Percentiles rank a stretch among this genome's conserved stretches.
Evolutionary conservation across 768 basidiomycete species (phyloP).

Genomic region (Paxillus rubicundulus): DNA sequence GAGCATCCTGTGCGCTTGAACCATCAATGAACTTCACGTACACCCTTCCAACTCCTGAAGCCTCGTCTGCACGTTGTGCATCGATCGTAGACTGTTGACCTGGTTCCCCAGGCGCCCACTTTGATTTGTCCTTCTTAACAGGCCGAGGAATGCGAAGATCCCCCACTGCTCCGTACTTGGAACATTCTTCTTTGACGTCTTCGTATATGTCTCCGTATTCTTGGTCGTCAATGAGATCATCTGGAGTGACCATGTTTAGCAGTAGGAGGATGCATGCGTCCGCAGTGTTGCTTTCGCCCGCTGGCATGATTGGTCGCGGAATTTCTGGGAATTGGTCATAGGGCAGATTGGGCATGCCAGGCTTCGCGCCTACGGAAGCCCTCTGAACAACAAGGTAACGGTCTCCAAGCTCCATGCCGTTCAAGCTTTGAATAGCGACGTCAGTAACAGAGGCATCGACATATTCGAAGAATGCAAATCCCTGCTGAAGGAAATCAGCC

Average conservation of each 20-base stretch:
- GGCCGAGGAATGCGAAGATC: slow-evolving; percentile 90
- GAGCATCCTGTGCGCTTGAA: slow-evolving; percentile 61
- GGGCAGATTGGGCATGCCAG: slow-evolving; percentile 62
- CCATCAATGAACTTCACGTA: slow-evolving; percentile 83
- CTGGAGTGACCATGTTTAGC: slow-evolving; percentile 97
- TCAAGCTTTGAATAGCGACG: slow-evolving; percentile 91
- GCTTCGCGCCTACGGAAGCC: slow-evolving; percentile 90
- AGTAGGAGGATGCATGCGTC: slow-evolving; percentile 89
- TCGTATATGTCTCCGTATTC: slow-evolving; percentile 95
- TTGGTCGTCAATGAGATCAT: slow-evolving; percentile 85
- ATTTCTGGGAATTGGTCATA: slow-evolving; percentile 82
- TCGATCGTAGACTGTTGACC: slow-evolving; percentile 61
- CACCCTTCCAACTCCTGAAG: slow-evolving; percentile 90
- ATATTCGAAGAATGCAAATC: slow-evolving; percentile 99
- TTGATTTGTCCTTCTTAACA: slow-evolving; percentile 79
- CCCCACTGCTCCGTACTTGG: slow-evolving; percentile 74
- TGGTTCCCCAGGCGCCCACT: slow-evolving; percentile 66
- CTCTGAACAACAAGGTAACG: slow-evolving; percentile 94
- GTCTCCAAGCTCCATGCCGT: slow-evolving; percentile 98
- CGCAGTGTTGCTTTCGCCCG: slow-evolving; percentile 57
- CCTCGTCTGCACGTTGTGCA: slow-evolving; percentile 77
- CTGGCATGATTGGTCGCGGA: slow-evolving; percentile 85
- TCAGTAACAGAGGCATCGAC: slow-evolving; percentile 87
- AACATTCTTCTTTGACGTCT: slow-evolving; percentile 90
- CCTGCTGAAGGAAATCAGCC: slow-evolving; percentile 45